Percentiles rank a stretch among this genome's conserved stretches.
Conservation (phyloP, 1,284 basidiomycete genomes). For the Boletus austroedulis region DNA sequence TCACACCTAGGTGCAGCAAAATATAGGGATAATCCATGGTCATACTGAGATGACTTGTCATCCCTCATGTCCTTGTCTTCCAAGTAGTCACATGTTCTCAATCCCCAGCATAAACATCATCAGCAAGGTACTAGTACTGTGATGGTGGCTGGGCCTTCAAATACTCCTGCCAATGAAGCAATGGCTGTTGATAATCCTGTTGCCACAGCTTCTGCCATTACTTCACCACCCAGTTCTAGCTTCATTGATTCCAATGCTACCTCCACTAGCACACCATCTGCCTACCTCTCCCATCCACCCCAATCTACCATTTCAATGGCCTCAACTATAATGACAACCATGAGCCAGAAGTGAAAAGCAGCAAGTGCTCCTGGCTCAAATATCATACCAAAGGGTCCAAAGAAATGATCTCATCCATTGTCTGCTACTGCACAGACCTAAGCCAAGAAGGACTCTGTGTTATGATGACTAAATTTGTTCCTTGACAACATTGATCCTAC, state of each 20-base stretch:
- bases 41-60: background rate
- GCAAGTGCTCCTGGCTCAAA: background rate
- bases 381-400: background rate
- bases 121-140: background rate
- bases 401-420: background rate
- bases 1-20: background rate
- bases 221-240: background rate
- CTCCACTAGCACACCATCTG: background rate
- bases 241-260: background rate
- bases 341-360: background rate
- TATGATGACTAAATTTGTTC: background rate
- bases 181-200: background rate
- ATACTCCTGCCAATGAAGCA: background rate
- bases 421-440: background rate
- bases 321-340: background rate
- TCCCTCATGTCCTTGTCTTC: background rate
- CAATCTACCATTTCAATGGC: background rate
- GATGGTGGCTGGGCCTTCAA: background rate
- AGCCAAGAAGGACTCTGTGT: background rate
- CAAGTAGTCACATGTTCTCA: background rate
- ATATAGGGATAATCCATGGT: background rate
- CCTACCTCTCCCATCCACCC: background rate
- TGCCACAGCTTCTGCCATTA: background rate
- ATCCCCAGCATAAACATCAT: background rate
- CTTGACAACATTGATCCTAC: background rate